phyloP scores from a whole-genome alignment of 2,329 filamentous ascomycete genomes.

The Penicillium sp. region DNA sequence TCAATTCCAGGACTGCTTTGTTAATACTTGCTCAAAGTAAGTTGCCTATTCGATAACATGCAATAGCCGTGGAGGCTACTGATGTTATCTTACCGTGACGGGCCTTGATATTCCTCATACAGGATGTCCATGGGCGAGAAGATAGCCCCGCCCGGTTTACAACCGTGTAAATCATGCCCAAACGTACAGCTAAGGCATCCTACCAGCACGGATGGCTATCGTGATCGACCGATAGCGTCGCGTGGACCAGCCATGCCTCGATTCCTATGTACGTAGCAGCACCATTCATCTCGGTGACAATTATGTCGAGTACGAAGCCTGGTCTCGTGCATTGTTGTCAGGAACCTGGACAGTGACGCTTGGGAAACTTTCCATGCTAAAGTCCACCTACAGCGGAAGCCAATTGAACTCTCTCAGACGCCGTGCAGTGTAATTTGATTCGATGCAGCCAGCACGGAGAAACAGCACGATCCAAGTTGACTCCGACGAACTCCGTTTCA shows the following conservation, averaged over 20 bases:
- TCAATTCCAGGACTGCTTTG: background rate
- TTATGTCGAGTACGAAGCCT: conserved; percentile 5
- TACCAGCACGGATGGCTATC: background rate
- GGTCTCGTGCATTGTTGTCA: conserved; percentile 1
- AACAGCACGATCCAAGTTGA: conserved; percentile 13
- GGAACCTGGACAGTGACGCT: background rate
- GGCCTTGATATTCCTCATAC: background rate
- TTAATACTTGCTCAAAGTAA: background rate
- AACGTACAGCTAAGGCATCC: background rate
- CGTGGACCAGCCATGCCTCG: background rate
- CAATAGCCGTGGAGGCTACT: background rate
- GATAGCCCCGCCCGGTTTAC: background rate
- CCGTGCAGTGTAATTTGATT: conserved; percentile 3
- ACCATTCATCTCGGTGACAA: background rate
- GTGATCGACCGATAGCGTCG: background rate
- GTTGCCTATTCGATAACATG: background rate
- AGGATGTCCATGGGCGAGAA: background rate
- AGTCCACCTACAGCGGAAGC: background rate
- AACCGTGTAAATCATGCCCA: background rate
- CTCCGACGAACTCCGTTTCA: conserved; percentile 5
- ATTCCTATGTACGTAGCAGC: conserved; percentile 6
- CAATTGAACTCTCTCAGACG: background rate
- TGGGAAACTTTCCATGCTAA: background rate
- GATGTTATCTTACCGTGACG: background rate
- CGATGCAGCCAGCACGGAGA: conserved; percentile 8